Percentiles rank a stretch among this genome's conserved stretches.
These are phyloP conservation scores for Naumovozyma castellii DNA, from an alignment of 805 yeast genomes.

Conservation along the genomic window DNA sequence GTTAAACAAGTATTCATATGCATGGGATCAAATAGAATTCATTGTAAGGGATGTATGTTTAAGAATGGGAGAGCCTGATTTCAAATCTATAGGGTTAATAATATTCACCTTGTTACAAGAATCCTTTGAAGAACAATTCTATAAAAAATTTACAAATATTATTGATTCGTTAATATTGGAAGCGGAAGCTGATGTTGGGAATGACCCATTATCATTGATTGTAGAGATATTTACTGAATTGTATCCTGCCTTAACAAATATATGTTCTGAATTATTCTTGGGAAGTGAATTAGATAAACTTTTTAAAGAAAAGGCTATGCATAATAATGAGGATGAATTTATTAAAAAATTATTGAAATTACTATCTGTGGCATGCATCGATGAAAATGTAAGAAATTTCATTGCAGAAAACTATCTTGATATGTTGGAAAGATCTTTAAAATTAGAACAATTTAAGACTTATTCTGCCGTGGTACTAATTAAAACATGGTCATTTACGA, in stretches of 20 bases:
- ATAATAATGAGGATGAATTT: slow-evolving; percentile 12
- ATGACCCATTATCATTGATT: slow-evolving; percentile 15
- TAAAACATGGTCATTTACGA: slow-evolving; percentile 47
- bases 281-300: slow-evolving; percentile 22
- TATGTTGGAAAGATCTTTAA: slow-evolving; percentile 33
- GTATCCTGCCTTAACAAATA: slow-evolving; percentile 21
- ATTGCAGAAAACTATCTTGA: slow-evolving; percentile 38
- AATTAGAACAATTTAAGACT: slow-evolving; percentile 20
- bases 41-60: slow-evolving; percentile 19
- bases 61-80: slow-evolving; percentile 13
- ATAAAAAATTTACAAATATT: slow-evolving; percentile 10
- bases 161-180: slow-evolving; percentile 19
- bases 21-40: slow-evolving; percentile 17
- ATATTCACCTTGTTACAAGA: slow-evolving; percentile 14
- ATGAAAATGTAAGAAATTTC: slow-evolving; percentile 39
- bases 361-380: slow-evolving; percentile 41
- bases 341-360: slow-evolving; percentile 26
- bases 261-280: slow-evolving; percentile 25
- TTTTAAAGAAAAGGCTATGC: slow-evolving; percentile 12
- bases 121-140: slow-evolving; percentile 13
- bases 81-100: slow-evolving; percentile 16
- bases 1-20: slow-evolving; percentile 19
- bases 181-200: slow-evolving; percentile 18
- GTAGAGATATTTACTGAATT: slow-evolving; percentile 18
- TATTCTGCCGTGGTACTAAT: slow-evolving; percentile 40